Evolutionary conservation across 2,329 filamentous ascomycete species (phyloP), one percentile per base, ranked within the genome.

Genomic region (Aspergillus costaricaensis): DNA sequence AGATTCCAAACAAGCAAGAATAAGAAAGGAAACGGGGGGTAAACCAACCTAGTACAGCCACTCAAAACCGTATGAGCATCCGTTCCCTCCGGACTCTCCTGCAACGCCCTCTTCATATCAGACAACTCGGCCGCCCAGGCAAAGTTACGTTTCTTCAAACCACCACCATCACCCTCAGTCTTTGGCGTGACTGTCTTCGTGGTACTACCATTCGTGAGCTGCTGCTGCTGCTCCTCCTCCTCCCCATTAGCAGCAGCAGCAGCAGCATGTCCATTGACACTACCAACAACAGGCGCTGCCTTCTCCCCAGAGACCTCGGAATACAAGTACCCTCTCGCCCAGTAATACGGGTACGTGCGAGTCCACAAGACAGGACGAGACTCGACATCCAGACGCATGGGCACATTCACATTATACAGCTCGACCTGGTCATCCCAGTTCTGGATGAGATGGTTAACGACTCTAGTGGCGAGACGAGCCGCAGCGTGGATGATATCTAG

Each of bases 61-160:
- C 94, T 87, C 73, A 90, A 88, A 30, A 97, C 91, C 10, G 89
- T 90, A 89, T 93, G 96, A 2, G 93, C 93, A 79, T 97, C 93
- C 64, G 91, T 95, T 1, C 91, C 92, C 8, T 90, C 89, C 55
- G 83, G 82, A 47, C 88, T 86, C 63, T 88, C 85, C 67, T 91
- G 87, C 23, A 96, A 89, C 64, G 88, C 91, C 76, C 90, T 86
- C 76, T 92, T 91, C 27, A 97, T 91, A 76, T 96, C 92, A 27
- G 86, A 84, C 73, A 96, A 91, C 65, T 86, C 85, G 10, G 93
- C 92, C 50, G 89, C 86, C 93, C 93, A 97, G 77, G 92, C 92
- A 82, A 96, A 97, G 76, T 94, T 89, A 72, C 90, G 90, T 75
- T 94, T 88, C 62, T 80, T 84, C 72, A 90, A 86, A 38, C 82